Evolutionary conservation across 2,329 filamentous ascomycete genomes (phyloP).

Genomic region (Claviceps sp.): DNA sequence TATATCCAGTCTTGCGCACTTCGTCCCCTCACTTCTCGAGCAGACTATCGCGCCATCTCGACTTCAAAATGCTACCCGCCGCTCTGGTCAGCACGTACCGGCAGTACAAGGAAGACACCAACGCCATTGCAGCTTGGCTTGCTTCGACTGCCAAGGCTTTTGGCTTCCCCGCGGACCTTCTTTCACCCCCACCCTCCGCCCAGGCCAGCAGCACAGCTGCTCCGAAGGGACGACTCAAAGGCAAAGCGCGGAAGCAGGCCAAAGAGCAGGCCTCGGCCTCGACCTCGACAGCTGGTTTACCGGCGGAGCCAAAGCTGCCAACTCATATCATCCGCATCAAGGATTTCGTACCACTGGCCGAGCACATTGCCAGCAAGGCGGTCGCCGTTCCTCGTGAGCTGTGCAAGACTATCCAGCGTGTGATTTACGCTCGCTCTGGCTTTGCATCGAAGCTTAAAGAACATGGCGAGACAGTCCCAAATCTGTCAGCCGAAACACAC

Average conservation of each 20-base stretch:
- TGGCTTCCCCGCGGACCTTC: conserved; percentile 17
- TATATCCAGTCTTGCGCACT: too few relatives aligned
- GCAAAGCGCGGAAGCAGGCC: not conserved
- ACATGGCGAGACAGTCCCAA: conserved; percentile 8
- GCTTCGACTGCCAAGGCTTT: conserved; percentile 23
- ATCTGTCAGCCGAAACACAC: conserved; percentile 11
- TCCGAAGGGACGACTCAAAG: not conserved
- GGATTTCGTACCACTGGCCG: conserved; percentile 24
- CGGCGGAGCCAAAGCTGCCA: not conserved
- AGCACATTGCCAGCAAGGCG: conserved; percentile 7
- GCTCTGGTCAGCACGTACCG: conserved; percentile 19
- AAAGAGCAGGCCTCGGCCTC: not conserved
- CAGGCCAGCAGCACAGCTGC: not conserved
- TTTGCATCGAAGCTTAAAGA: conserved; percentile 13
- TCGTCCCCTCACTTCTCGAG: too few relatives aligned
- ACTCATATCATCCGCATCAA: conserved; percentile 23
- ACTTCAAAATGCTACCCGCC: conserved; percentile 11
- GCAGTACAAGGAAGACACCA: conserved; percentile 28
- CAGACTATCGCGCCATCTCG: not conserved
- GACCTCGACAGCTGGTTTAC: not conserved
- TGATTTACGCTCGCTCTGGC: conserved; percentile 21
- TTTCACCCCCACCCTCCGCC: conserved; percentile 1
- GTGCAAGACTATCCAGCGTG: conserved; percentile 18
- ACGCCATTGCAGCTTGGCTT: conserved; percentile 27
- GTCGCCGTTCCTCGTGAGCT: conserved; percentile 18